Evolutionary conservation across 768 basidiomycete genomes (phyloP).

Genomic region (Psilocybe tampanensis): DNA sequence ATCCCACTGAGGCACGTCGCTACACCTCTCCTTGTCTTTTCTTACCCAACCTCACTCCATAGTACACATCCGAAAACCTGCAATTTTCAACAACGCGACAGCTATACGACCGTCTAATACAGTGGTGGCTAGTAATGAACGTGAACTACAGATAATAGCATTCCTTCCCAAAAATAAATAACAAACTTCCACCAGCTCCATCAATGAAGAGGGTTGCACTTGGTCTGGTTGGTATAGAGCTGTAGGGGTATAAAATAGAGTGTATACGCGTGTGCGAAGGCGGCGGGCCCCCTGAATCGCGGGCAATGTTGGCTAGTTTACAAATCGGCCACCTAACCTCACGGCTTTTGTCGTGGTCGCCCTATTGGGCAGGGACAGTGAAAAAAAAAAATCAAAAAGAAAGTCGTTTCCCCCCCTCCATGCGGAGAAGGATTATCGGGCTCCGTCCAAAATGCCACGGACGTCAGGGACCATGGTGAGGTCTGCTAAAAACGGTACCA

Average conservation of each 20-base stretch:
- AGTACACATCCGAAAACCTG: neutral
- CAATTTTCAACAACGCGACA: conserved; percentile 15
- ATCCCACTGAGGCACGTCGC: conserved; percentile 56
- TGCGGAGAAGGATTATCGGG: conserved; percentile 47
- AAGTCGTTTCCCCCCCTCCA: neutral
- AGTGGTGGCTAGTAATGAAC: conserved; percentile 16
- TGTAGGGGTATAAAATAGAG: conserved; percentile 21
- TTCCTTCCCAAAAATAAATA: conserved; percentile 17
- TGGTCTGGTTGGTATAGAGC: conserved; percentile 22
- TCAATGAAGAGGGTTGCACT: neutral
- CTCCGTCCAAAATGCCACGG: conserved; percentile 87
- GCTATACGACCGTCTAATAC: conserved; percentile 19
- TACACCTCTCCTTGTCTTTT: neutral
- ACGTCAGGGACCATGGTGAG: conserved; percentile 86
- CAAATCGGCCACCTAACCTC: conserved; percentile 2
- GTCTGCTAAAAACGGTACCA: conserved; percentile 93
- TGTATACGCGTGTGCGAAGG: conserved; percentile 6
- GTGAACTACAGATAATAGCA: conserved; percentile 9
- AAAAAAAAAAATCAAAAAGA: neutral
- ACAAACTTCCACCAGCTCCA: conserved; percentile 11
- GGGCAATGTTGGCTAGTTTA: conserved; percentile 11
- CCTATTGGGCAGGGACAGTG: neutral
- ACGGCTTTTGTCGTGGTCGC: neutral
- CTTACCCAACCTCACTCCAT: neutral
- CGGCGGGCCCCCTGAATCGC: neutral